A percentile compares a stretch with the other conserved stretches of the same genome.
phyloP scores from a whole-genome alignment of 306 rosid genomes.

The Lotus japonicus region DNA sequence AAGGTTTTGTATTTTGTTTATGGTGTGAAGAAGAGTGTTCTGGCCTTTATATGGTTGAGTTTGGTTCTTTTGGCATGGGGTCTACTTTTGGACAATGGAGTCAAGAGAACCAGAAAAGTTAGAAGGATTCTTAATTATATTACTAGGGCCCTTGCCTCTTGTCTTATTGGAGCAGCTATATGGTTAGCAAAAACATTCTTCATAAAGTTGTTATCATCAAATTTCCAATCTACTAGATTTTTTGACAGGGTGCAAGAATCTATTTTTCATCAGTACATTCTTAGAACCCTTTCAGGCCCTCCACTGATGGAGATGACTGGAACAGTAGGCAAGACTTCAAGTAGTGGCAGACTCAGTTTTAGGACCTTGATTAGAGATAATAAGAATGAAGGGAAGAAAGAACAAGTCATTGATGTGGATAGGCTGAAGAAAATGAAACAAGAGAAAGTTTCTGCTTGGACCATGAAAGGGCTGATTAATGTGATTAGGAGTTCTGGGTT shows the following conservation, averaged over 20 bases:
- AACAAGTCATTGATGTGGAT: conserved; percentile 79
- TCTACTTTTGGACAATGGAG: conserved; percentile 43
- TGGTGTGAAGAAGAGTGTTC: conserved; percentile 70
- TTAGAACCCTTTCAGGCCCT: conserved; percentile 70
- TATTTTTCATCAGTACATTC: conserved; percentile 70
- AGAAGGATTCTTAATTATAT: conserved; percentile 38
- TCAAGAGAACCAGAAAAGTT: conserved; percentile 32
- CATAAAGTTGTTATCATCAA: conserved; percentile 58
- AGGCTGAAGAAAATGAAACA: conserved; percentile 70
- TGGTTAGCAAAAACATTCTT: conserved; percentile 62
- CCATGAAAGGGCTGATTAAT: conserved; percentile 68
- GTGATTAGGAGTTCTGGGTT: conserved; percentile 61
- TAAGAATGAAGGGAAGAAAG: conserved; percentile 31
- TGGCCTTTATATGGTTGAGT: conserved; percentile 58
- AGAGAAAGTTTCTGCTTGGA: conserved; percentile 82
- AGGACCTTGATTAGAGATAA: conserved; percentile 30
- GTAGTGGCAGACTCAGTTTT: conserved; percentile 49
- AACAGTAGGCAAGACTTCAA: conserved; percentile 27
- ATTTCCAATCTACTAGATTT: conserved; percentile 67
- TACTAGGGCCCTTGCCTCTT: conserved; percentile 57
- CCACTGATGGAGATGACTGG: conserved; percentile 61
- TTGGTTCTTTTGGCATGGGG: conserved; percentile 72
- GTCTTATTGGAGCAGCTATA: conserved; percentile 54
- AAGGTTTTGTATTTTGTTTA: conserved; percentile 82
- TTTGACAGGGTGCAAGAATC: conserved; percentile 87